phyloP scores from a whole-genome alignment of 1,284 basidiomycete species.

The Tilletia setariae region DNA sequence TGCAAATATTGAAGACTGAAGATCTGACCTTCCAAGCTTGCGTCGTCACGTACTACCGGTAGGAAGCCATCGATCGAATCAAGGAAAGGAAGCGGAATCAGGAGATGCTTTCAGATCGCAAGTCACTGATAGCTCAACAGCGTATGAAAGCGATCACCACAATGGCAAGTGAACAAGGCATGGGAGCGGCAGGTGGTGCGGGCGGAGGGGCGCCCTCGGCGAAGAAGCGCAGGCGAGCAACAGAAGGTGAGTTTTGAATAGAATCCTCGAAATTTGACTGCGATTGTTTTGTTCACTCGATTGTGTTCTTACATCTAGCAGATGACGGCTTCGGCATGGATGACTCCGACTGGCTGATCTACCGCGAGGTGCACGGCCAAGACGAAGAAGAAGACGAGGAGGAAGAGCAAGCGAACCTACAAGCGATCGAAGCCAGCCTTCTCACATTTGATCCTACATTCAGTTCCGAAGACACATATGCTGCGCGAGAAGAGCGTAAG shows the following conservation, averaged over 20 bases:
- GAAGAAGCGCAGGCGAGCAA: slow-evolving; percentile 54
- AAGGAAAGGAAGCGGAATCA: slow-evolving; percentile 77
- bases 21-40: no score
- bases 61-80: slow-evolving; percentile 78
- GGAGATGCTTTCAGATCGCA: slow-evolving; percentile 81
- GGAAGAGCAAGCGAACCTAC: slow-evolving; percentile 74
- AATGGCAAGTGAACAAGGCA: slow-evolving; percentile 67
- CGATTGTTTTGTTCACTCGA: no score
- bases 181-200: slow-evolving; percentile 47
- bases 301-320: no score
- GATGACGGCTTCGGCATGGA: slow-evolving; percentile 94
- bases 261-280: no score
- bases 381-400: slow-evolving; percentile 94
- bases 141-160: slow-evolving; percentile 96
- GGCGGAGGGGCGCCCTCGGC: slow-evolving; percentile 69
- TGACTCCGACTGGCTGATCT: slow-evolving; percentile 96
- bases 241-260: slow-evolving; percentile 59
- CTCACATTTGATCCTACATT: slow-evolving; percentile 80
- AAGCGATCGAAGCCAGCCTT: slow-evolving; percentile 74
- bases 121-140: slow-evolving; percentile 90
- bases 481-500: slow-evolving; percentile 69
- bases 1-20: no score
- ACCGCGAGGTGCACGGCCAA: slow-evolving; percentile 86
- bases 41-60: no score
- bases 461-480: slow-evolving; percentile 75